Conservation (phyloP, 768 basidiomycete genomes). For the Gymnopilus junonius region DNA sequence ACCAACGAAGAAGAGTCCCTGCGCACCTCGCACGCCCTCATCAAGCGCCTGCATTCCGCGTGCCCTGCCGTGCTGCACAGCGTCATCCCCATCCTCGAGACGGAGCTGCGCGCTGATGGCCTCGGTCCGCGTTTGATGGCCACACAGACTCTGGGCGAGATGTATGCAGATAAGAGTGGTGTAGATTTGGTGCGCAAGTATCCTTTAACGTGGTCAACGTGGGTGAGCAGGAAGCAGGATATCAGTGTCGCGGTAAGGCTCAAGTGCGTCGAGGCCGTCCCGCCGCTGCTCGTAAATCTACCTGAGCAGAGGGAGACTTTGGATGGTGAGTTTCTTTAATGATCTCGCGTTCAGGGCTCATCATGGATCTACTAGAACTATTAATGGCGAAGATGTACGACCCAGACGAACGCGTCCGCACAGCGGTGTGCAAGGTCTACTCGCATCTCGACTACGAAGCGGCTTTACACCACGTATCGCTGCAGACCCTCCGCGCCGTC, state of each 20-base stretch:
- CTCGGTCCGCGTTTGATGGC: conserved; percentile 73
- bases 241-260: conserved; percentile 71
- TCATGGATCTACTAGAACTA: conserved; percentile 43
- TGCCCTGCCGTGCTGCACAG: conserved; percentile 85
- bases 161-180: conserved; percentile 83
- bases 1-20: conserved; percentile 58
- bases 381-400: conserved; percentile 74
- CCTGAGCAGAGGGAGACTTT: conserved; percentile 70
- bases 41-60: conserved; percentile 78
- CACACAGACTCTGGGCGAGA: conserved; percentile 87
- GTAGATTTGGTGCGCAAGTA: conserved; percentile 79
- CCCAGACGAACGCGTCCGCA: conserved; percentile 90
- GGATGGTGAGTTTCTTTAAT: conserved; percentile 56
- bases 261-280: conserved; percentile 75
- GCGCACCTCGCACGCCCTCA: conserved; percentile 79
- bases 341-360: background rate
- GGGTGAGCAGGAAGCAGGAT: conserved; percentile 83
- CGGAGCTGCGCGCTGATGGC: conserved; percentile 83
- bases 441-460: conserved; percentile 90
- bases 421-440: conserved; percentile 82
- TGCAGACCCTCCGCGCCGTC: conserved; percentile 61
- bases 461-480: conserved; percentile 78
- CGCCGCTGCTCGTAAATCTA: conserved; percentile 62
- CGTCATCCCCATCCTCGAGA: conserved; percentile 92
- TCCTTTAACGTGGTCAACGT: conserved; percentile 83